These are phyloP conservation scores for Hypoxylon sp. DNA, from an alignment of 2,329 filamentous ascomycete species.

Conservation along the genomic window DNA sequence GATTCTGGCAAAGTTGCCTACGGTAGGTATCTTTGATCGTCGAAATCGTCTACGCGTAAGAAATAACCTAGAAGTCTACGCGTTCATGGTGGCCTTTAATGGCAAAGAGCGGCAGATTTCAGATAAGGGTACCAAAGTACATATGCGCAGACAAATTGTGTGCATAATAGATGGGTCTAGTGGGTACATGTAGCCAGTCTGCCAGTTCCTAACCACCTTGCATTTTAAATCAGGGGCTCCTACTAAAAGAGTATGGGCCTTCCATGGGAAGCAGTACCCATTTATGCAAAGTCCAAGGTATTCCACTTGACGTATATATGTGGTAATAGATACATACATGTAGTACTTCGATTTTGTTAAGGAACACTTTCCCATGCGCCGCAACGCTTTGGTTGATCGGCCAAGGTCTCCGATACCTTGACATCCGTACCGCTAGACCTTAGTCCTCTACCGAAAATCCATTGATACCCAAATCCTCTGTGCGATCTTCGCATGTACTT, in stretches of 20 bases:
- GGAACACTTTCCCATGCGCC: conserved; percentile 19
- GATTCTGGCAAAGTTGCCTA: conserved; percentile 20
- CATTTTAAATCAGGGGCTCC: conserved; percentile 33
- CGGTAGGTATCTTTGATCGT: conserved; percentile 18
- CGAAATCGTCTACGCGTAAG: conserved; percentile 34
- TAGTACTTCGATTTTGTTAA: conserved; percentile 22
- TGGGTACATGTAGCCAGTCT: no score
- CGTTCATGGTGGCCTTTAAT: conserved; percentile 29
- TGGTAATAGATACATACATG: no score
- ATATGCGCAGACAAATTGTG: conserved; percentile 28
- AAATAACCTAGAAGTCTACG: conserved; percentile 31
- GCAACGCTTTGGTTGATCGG: conserved; percentile 24
- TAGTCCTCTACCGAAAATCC: background rate
- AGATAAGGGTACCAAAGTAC: conserved; percentile 24
- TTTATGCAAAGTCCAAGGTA: conserved; percentile 27
- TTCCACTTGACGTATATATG: no score
- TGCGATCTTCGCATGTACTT: conserved; percentile 25
- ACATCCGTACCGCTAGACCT: conserved; percentile 3
- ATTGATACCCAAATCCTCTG: conserved; percentile 1
- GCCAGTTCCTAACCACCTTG: conserved; percentile 26
- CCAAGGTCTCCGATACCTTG: conserved; percentile 19
- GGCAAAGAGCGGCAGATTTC: conserved; percentile 36
- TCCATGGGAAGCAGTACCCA: conserved; percentile 16
- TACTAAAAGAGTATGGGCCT: conserved; percentile 24
- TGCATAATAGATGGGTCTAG: conserved; percentile 34